Evolutionary conservation across 768 basidiomycete genomes (phyloP).

Genomic region (Collybiopsis luxurians): DNA sequence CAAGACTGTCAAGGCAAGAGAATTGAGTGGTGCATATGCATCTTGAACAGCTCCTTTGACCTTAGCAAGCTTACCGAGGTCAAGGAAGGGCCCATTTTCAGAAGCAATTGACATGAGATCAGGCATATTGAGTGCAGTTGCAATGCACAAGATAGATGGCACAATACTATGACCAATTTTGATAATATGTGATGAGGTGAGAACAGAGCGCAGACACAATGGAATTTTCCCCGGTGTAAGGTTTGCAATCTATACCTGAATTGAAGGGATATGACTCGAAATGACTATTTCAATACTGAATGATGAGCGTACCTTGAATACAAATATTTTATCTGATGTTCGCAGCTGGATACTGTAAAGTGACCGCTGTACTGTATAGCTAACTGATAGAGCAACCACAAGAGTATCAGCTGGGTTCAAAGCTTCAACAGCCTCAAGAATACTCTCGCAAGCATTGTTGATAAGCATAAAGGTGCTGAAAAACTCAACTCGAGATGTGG

Average conservation of each 20-base stretch:
- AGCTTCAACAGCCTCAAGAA: neutral
- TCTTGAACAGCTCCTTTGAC: neutral
- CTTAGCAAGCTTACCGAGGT: neutral
- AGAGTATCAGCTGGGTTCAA: neutral
- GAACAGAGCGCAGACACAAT: neutral
- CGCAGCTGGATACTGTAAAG: neutral
- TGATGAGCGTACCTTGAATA: neutral
- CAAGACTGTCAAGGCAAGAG: neutral
- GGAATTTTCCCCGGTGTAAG: neutral
- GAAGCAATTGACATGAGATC: neutral
- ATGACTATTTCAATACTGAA: neutral
- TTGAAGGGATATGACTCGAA: neutral
- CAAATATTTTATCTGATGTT: neutral
- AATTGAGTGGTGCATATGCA: neutral
- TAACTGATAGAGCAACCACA: neutral
- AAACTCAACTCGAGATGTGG: neutral
- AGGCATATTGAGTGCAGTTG: neutral
- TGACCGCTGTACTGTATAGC: neutral
- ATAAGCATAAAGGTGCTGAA: neutral
- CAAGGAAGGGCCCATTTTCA: neutral
- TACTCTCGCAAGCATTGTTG: neutral
- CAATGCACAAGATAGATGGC: neutral
- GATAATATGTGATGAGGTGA: neutral
- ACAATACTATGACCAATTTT: neutral
- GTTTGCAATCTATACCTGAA: neutral